phyloP scores from a whole-genome alignment of 768 basidiomycete species.

The Butyriboletus loyo region DNA sequence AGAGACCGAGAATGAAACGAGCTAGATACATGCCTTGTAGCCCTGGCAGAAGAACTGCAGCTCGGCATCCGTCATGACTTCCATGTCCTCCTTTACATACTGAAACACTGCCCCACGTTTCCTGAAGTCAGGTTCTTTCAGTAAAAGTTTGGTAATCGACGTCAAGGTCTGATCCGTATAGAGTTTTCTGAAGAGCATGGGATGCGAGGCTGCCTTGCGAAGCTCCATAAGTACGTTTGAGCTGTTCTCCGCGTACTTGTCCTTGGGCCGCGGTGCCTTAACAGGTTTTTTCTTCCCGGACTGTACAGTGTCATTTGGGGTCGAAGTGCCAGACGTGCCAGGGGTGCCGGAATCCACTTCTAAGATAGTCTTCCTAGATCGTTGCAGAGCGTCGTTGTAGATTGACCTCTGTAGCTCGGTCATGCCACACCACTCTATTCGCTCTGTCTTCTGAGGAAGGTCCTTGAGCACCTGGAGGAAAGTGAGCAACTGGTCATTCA shows the following conservation, averaged over 20 bases:
- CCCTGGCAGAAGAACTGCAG: slow-evolving; percentile 80
- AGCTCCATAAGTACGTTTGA: slow-evolving; percentile 97
- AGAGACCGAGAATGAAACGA: not conserved
- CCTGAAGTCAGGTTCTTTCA: slow-evolving; percentile 92
- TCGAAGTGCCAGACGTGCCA: slow-evolving; percentile 31
- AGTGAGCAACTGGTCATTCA: slow-evolving; percentile 2
- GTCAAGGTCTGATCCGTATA: slow-evolving; percentile 78
- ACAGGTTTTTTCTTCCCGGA: slow-evolving; percentile 30
- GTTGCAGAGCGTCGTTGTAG: slow-evolving; percentile 81
- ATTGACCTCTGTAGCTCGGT: slow-evolving; percentile 76
- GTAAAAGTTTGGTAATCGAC: slow-evolving; percentile 72
- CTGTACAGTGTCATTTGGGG: slow-evolving; percentile 26
- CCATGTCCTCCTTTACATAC: slow-evolving; percentile 95
- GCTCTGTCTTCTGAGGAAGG: slow-evolving; percentile 88
- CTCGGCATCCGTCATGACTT: slow-evolving; percentile 97
- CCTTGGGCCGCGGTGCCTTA: slow-evolving; percentile 46
- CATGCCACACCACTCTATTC: slow-evolving; percentile 95
- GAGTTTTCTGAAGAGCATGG: slow-evolving; percentile 87
- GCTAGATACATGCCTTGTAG: slow-evolving; percentile 62
- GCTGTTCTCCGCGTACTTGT: slow-evolving; percentile 78
- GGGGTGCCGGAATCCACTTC: slow-evolving; percentile 37
- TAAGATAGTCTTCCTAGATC: slow-evolving; percentile 77
- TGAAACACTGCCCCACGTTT: slow-evolving; percentile 77
- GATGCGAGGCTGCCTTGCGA: slow-evolving; percentile 93
- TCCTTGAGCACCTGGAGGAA: slow-evolving; percentile 76